Evolutionary conservation across 257 asterid genomes (phyloP).

Genomic region (Thymus mandschuricus): DNA sequence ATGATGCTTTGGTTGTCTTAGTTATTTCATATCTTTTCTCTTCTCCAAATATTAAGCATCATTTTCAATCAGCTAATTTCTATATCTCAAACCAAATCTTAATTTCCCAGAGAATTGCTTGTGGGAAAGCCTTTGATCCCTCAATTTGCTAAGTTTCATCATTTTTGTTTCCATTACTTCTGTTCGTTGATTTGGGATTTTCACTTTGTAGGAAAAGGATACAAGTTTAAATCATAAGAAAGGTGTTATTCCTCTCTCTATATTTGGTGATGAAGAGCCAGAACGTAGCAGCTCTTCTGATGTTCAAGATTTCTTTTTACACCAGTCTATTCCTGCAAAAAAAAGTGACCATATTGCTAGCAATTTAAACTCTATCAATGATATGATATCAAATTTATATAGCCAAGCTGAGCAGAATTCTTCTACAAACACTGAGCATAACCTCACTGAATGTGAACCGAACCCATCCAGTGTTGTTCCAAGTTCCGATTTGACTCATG

Average conservation of each 20-base stretch:
- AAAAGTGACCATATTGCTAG: conserved; percentile 42
- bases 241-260: conserved; percentile 64
- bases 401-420: conserved; percentile 56
- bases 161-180: conserved; percentile 19
- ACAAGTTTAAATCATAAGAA: conserved; percentile 36
- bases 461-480: conserved; percentile 37
- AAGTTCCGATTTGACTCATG: conserved; percentile 39
- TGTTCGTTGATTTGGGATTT: conserved; percentile 22
- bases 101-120: conserved; percentile 22
- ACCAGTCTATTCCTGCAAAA: conserved; percentile 44
- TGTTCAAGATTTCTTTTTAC: conserved; percentile 44
- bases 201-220: conserved; percentile 54
- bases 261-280: conserved; percentile 69
- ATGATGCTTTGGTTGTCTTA: conserved; percentile 12
- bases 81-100: conserved; percentile 2
- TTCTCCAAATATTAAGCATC: not conserved
- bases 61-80: not conserved
- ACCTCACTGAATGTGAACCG: conserved; percentile 36
- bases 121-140: conserved; percentile 17
- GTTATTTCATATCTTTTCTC: not conserved
- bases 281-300: conserved; percentile 50
- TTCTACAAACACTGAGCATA: conserved; percentile 33
- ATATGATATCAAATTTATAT: conserved; percentile 68
- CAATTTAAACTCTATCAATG: conserved; percentile 48
- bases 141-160: conserved; percentile 28